Conservation (phyloP, 495 filamentous ascomycete genomes). For the Ramalina peruviana region DNA sequence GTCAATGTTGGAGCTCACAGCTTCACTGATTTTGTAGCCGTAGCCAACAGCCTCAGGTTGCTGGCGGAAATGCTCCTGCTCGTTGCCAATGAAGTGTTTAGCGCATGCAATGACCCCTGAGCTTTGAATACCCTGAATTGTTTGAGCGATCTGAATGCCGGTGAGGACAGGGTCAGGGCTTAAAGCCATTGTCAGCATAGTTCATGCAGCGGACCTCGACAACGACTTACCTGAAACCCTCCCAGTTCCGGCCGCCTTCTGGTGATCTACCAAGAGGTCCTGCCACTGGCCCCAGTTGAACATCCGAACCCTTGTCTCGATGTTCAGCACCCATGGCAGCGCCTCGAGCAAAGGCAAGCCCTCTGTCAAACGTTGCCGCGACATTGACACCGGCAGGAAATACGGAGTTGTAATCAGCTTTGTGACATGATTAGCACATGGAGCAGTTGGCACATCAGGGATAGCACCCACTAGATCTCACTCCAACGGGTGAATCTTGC, state of each 20-base stretch:
- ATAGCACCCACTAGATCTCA: slow-evolving; percentile 46
- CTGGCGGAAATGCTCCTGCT: slow-evolving; percentile 75
- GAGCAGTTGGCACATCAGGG: not conserved
- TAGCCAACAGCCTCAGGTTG: slow-evolving; percentile 44
- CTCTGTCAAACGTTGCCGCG: slow-evolving; percentile 65
- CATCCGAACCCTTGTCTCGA: slow-evolving; percentile 68
- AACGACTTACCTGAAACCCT: slow-evolving; percentile 29
- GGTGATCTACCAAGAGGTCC: slow-evolving; percentile 68
- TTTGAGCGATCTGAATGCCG: slow-evolving; percentile 56
- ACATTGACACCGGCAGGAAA: slow-evolving; percentile 74
- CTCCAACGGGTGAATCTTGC: slow-evolving; percentile 80
- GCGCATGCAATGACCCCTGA: slow-evolving; percentile 68
- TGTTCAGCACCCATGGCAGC: slow-evolving; percentile 70
- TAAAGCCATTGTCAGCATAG: slow-evolving; percentile 19
- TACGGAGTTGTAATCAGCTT: slow-evolving; percentile 61
- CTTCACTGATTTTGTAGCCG: slow-evolving; percentile 50
- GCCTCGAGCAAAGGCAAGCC: slow-evolving; percentile 61
- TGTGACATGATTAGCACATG: not conserved
- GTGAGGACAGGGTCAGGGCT: slow-evolving; percentile 67
- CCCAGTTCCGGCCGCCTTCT: slow-evolving; percentile 84
- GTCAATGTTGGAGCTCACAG: slow-evolving; percentile 71
- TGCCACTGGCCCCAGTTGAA: slow-evolving; percentile 78
- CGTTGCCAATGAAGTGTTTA: slow-evolving; percentile 70
- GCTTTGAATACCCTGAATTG: slow-evolving; percentile 71
- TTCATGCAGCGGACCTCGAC: not conserved